These are phyloP conservation scores for Alternaria atra DNA, from an alignment of 2,329 filamentous ascomycete species.

Conservation along the genomic window DNA sequence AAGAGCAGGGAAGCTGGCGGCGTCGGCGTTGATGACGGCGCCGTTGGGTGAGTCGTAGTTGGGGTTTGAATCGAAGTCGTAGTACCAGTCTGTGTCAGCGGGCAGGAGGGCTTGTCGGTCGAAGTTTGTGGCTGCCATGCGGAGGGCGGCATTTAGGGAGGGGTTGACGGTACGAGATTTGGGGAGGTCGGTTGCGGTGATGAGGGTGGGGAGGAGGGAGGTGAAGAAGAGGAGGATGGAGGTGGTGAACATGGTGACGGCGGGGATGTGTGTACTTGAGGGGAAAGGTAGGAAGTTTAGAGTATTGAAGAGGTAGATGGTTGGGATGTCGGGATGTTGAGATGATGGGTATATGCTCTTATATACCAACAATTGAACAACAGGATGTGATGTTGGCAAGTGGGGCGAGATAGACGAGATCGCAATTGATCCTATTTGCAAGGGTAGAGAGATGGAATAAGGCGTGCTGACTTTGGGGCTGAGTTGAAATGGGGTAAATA, in stretches of 20 bases:
- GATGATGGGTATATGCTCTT: conserved; percentile 4
- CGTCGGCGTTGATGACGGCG: conserved; percentile 62
- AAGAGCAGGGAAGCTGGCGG: conserved; percentile 61
- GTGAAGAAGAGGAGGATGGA: conserved; percentile 18
- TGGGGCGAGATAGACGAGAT: conserved; percentile 1
- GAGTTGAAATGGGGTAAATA: conserved; percentile 3
- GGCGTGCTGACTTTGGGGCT: conserved; percentile 4
- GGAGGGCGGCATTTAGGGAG: conserved; percentile 49
- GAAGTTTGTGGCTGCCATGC: conserved; percentile 55
- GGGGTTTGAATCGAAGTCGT: conserved; percentile 58
- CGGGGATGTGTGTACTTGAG: not conserved
- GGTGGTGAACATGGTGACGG: conserved; percentile 8
- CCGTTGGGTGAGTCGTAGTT: conserved; percentile 59
- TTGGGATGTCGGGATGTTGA: not conserved
- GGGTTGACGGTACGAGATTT: conserved; percentile 55
- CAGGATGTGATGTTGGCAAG: not conserved
- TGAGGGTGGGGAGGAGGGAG: conserved; percentile 23
- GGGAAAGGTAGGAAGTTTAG: not conserved
- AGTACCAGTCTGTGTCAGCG: conserved; percentile 57
- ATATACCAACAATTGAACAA: conserved; percentile 1
- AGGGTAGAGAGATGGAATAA: conserved; percentile 2
- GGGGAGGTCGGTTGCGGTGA: conserved; percentile 32
- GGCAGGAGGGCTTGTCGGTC: conserved; percentile 56
- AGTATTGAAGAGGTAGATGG: not conserved
- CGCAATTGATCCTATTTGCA: conserved; percentile 8